These are phyloP conservation scores for Medicago ruthenica DNA, from an alignment of 306 rosid genomes.

Conservation along the genomic window DNA sequence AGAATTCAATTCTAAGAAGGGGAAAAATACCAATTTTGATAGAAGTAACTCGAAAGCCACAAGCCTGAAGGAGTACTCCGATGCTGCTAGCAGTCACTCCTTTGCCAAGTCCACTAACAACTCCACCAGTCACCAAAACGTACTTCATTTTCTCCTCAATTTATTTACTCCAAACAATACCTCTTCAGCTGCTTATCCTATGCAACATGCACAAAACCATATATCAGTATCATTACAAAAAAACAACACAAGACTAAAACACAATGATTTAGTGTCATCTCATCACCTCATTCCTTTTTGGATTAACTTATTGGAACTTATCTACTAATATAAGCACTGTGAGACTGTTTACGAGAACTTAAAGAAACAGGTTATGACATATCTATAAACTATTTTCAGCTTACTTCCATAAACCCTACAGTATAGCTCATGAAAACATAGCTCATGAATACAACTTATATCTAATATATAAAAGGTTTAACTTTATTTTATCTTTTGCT, in stretches of 20 bases:
- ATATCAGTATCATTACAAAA: constrained; percentile 18
- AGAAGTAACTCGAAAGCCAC: constrained; percentile 86
- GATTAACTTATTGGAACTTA: neutral
- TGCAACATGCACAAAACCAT: constrained; percentile 19
- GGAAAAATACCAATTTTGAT: constrained; percentile 75
- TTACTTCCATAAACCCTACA: neutral
- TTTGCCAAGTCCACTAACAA: constrained; percentile 90
- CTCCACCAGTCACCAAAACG: constrained; percentile 90
- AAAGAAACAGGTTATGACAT: neutral
- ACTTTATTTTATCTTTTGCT: neutral
- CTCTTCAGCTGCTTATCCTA: constrained; percentile 23
- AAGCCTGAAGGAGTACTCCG: constrained; percentile 75
- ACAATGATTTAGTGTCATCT: neutral
- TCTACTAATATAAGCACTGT: neutral
- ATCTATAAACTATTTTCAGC: neutral
- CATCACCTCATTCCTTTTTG: neutral
- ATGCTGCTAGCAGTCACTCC: constrained; percentile 91
- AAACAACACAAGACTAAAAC: constrained; percentile 12
- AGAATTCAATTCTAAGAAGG: constrained; percentile 15
- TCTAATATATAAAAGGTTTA: neutral
- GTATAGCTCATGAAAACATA: neutral
- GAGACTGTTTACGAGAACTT: neutral
- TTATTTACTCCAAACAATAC: neutral
- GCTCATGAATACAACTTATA: neutral
- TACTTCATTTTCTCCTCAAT: constrained; percentile 64